Evolutionary conservation across 768 basidiomycete species (phyloP).

Genomic region (Cubamyces lactineus): DNA sequence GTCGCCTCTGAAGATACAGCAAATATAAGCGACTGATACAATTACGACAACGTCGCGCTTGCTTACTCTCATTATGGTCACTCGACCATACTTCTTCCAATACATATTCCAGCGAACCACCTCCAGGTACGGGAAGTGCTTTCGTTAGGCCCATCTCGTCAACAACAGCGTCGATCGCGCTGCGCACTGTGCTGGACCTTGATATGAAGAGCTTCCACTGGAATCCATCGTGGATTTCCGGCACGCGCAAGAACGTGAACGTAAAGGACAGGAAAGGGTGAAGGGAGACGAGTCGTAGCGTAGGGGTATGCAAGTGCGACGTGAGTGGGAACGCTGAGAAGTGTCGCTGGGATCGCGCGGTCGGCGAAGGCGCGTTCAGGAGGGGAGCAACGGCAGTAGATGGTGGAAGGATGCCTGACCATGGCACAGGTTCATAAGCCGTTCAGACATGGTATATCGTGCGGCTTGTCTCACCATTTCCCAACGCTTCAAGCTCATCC

Average conservation of each 20-base stretch:
- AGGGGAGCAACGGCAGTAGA: constrained; percentile 54
- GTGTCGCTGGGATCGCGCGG: constrained; percentile 46
- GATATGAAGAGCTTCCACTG: constrained; percentile 68
- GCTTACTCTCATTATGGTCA: constrained; percentile 57
- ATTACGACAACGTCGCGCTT: neutral
- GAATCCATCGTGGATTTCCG: constrained; percentile 78
- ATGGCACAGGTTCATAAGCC: constrained; percentile 15
- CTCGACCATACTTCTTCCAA: constrained; percentile 70
- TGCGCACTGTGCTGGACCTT: constrained; percentile 54
- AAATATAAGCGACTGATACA: neutral
- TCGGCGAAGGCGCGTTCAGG: constrained; percentile 44
- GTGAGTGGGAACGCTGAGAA: constrained; percentile 76
- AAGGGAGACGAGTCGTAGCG: constrained; percentile 71
- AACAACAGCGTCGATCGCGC: constrained; percentile 53
- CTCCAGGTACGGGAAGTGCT: constrained; percentile 66
- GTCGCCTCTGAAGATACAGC: constrained; percentile 41
- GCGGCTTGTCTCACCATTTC: constrained; percentile 52
- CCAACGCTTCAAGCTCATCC: constrained; percentile 64
- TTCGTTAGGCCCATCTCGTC: constrained; percentile 74
- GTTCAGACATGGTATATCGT: neutral
- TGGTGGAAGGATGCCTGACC: constrained; percentile 53
- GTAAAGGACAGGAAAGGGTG: constrained; percentile 59
- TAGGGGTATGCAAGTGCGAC: constrained; percentile 65
- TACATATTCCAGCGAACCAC: constrained; percentile 70
- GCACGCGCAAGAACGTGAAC: constrained; percentile 65